Percentiles rank a stretch among this genome's conserved stretches.
Evolutionary conservation across 495 filamentous ascomycete species (phyloP).

Genomic region (Daldinia childiae): DNA sequence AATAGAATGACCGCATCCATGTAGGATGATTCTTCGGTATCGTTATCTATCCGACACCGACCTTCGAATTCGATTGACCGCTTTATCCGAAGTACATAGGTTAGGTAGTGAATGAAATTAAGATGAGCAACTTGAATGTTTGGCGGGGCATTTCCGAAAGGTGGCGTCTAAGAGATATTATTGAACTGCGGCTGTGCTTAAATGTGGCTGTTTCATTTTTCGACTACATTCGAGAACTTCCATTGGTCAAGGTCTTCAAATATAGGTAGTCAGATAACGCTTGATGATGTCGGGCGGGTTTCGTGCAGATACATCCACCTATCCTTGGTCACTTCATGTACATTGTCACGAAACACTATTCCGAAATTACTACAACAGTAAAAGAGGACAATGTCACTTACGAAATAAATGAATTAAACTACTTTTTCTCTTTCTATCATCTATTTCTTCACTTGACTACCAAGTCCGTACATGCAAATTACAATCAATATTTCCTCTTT

Average conservation of each 20-base stretch:
- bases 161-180: not conserved
- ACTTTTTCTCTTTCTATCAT: not conserved
- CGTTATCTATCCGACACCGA: conserved; percentile 15
- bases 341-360: conserved; percentile 30
- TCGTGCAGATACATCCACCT: conserved; percentile 21
- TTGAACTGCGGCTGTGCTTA: conserved; percentile 20
- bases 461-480: conserved; percentile 8
- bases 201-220: conserved; percentile 25
- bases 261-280: conserved; percentile 25
- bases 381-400: conserved; percentile 5
- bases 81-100: conserved; percentile 25
- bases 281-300: conserved; percentile 39
- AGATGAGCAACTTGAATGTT: conserved; percentile 20
- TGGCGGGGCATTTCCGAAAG: conserved; percentile 14
- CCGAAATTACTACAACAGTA: conserved; percentile 32
- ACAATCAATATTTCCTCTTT: conserved; percentile 15
- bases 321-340: conserved; percentile 6
- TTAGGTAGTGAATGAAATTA: conserved; percentile 34
- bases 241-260: conserved; percentile 14
- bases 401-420: conserved; percentile 13
- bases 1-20: no score
- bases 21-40: not conserved
- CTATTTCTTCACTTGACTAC: conserved; percentile 1
- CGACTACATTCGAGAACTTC: conserved; percentile 11
- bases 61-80: conserved; percentile 26